Conservation (phyloP, 2,329 filamentous ascomycete genomes). For the Aspergillus bombycis region DNA sequence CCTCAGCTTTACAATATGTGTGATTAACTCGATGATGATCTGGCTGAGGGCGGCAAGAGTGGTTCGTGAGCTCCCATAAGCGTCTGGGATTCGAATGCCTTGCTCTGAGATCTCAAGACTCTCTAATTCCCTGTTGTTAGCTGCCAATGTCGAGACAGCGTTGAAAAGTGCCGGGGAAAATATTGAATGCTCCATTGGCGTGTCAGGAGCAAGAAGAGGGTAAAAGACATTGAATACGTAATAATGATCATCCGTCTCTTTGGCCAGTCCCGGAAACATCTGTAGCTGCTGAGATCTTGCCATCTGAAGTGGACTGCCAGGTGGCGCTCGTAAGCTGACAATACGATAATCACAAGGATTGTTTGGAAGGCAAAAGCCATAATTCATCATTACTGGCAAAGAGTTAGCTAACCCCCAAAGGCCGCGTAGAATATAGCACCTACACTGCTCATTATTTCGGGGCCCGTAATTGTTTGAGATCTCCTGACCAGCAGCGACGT, state of each 20-base stretch:
- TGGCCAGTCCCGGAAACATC: constrained; percentile 36
- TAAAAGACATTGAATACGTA: constrained; percentile 51
- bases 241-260: constrained; percentile 39
- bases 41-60: constrained; percentile 46
- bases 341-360: constrained; percentile 50
- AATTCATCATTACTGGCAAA: constrained; percentile 47
- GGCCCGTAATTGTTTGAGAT: constrained; percentile 72
- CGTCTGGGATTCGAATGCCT: constrained; percentile 31
- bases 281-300: constrained; percentile 39
- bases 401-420: constrained; percentile 5
- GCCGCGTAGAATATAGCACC: constrained; percentile 11
- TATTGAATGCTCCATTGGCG: constrained; percentile 43
- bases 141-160: constrained; percentile 44
- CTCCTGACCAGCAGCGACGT: constrained; percentile 56
- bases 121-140: constrained; percentile 46
- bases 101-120: constrained; percentile 36
- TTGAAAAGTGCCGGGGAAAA: constrained; percentile 49
- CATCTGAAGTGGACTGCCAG: constrained; percentile 42
- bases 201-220: constrained; percentile 39
- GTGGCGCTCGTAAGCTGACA: constrained; percentile 43
- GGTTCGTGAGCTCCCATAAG: constrained; percentile 42
- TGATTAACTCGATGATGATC: constrained; percentile 44
- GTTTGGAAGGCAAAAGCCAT: constrained; percentile 48
- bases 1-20: constrained; percentile 41
- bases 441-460: constrained; percentile 73